A percentile compares a stretch with the other conserved stretches of the same genome.
Evolutionary conservation across 495 filamentous ascomycete species (phyloP).

Genomic region (Aspergillus panamensis): DNA sequence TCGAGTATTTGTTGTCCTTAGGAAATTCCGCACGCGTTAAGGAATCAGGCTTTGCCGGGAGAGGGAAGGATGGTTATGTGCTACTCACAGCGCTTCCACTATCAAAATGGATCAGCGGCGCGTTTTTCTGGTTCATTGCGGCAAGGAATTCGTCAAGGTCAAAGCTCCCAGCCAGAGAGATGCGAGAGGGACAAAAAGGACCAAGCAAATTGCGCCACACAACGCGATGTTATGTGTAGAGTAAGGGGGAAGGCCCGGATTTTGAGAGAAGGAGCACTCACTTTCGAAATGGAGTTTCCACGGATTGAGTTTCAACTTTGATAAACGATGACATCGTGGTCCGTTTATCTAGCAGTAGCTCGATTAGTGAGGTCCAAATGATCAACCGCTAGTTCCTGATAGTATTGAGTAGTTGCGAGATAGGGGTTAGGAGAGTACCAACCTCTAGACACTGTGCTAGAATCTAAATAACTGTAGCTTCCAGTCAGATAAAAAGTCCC

Average conservation of each 20-base stretch:
- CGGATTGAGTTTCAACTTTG: background rate
- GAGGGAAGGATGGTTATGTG: background rate
- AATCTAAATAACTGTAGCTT: background rate
- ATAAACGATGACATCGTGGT: slow-evolving; percentile 15
- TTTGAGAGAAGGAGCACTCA: background rate
- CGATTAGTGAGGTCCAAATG: slow-evolving; percentile 5
- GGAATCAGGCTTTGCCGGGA: background rate
- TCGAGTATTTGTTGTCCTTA: slow-evolving; percentile 13
- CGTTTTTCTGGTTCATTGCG: background rate
- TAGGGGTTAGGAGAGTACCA: background rate
- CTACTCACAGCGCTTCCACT: slow-evolving; percentile 16
- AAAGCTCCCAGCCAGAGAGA: background rate
- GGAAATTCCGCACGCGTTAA: background rate
- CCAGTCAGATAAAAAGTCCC: background rate
- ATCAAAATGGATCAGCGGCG: background rate
- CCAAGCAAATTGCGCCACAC: background rate
- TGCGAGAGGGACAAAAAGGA: slow-evolving; percentile 1
- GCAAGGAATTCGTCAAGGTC: background rate
- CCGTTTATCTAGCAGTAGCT: background rate
- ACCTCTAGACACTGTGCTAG: background rate
- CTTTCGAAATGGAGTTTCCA: slow-evolving; percentile 4
- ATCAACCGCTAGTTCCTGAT: background rate
- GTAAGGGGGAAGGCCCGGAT: background rate
- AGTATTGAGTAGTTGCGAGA: background rate
- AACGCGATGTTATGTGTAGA: background rate